Base-by-base conservation (phyloP, 345 rosid genomes). In the Rhodomyrtus tomentosa region DNA sequence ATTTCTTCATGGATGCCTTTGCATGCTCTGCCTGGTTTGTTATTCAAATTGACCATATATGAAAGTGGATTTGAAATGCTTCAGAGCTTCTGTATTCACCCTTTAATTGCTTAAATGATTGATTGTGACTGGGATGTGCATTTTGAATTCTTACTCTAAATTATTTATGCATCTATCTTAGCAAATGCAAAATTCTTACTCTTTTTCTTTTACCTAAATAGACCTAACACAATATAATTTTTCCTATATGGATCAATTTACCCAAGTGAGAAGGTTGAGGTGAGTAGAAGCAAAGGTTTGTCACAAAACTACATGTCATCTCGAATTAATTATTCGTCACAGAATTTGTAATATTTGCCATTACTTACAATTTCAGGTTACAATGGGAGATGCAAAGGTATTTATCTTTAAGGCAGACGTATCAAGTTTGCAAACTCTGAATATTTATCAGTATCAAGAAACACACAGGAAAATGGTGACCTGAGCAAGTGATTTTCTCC, bases 381-480 rank as follows among this genome's bases (percentile, higher is more conserved):
- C 98, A 97, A 86, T 98, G 92, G 89, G 99, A 97, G 93, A 95
- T 95, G 98, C 98, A 91, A 93, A 93, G 86, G 86, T 97, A 95
- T 89, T 89, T 95, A 79, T 91, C 93, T 53, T 89, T 95, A 81
- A 92, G 96, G 94, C 96, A 93, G 91, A 89, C 76, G 89, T 93
- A 93, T 86, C 96, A 96, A 98, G 99, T 97, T 84, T 50, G 93
- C 72, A 9, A 36, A 74, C 80, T 25, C 48, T 45, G 53, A 82
- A 81, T 73, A 55, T 45, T 79, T 82, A 29, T 49, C 42, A 54
- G 20, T 79, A 27, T n/a, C 81, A 48, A 18, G 40, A 48, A 49
- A 24, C 38, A 14, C 36, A 36, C 40, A 38, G n/a, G 49, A 12
- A n/a, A 62, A n/a, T 73, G 54, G 48, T 24, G 42, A 59, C 54